phyloP scores from a whole-genome alignment of 2,329 filamentous ascomycete genomes.

The Rugonectria rugulosa region DNA sequence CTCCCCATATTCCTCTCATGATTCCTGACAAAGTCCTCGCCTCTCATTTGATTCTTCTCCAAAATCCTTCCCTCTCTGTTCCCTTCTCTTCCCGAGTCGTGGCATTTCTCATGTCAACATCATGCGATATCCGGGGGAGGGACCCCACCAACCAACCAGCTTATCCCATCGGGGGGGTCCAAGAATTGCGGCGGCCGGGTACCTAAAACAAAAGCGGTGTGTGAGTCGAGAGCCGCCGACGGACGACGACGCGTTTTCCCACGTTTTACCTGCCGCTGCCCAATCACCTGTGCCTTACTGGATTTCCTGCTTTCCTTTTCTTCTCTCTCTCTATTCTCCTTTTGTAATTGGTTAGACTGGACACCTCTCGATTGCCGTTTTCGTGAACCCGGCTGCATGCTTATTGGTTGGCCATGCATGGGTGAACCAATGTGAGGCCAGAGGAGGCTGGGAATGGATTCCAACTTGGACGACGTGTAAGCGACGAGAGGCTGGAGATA shows the following conservation, averaged over 20 bases:
- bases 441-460: not conserved
- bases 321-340: no score
- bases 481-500: not conserved
- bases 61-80: not conserved
- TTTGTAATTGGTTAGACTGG: conserved; percentile 10
- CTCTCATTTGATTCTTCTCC: not conserved
- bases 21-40: no score
- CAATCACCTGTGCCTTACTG: no score
- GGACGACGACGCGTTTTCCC: not conserved
- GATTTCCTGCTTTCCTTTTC: no score
- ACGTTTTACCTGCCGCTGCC: no score
- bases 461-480: conserved; percentile 26
- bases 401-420: conserved; percentile 28
- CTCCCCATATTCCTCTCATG: no score
- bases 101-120: not conserved
- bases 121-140: not conserved
- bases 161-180: not conserved
- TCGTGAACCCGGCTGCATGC: conserved; percentile 20
- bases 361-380: conserved; percentile 31
- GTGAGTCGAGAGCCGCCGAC: not conserved
- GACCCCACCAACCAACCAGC: not conserved
- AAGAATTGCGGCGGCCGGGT: not conserved
- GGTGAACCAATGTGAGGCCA: conserved; percentile 13
- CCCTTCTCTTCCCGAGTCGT: not conserved
- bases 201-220: conserved; percentile 20